Evolutionary conservation across 1,284 basidiomycete species (phyloP).

Genomic region (Ustilago shanxiensis): DNA sequence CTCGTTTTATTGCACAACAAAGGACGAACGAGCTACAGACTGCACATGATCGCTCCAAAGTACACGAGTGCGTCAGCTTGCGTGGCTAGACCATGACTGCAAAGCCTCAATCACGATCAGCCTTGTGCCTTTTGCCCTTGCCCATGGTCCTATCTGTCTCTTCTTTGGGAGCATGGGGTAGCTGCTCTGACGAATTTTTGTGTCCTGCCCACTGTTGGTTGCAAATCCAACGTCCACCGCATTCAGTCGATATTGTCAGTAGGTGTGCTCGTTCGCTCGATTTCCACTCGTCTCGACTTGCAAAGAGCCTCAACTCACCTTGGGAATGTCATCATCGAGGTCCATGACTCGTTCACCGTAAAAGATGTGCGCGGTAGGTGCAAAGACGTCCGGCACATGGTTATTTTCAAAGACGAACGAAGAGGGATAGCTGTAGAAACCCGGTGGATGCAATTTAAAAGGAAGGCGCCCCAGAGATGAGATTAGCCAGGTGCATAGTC

Average conservation of each 20-base stretch:
- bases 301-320: constrained; percentile 27
- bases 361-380: constrained; percentile 52
- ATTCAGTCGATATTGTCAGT: too few species aligned
- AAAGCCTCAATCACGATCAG: constrained; percentile 14
- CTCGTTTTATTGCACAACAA: too few species aligned
- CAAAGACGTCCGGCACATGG: constrained; percentile 37
- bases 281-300: neutral
- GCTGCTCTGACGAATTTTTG: constrained; percentile 39
- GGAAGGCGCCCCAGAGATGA: too few species aligned
- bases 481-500: too few species aligned
- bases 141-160: constrained; percentile 36
- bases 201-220: constrained; percentile 46
- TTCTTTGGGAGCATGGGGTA: constrained; percentile 39
- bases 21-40: too few species aligned
- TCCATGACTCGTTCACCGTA: constrained; percentile 52
- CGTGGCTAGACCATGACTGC: neutral
- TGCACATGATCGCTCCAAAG: too few species aligned
- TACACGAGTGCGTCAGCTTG: too few species aligned
- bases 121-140: constrained; percentile 45
- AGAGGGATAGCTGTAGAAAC: constrained; percentile 31
- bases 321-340: constrained; percentile 51
- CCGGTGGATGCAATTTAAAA: neutral
- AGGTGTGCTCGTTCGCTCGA: too few species aligned
- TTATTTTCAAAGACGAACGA: constrained; percentile 46
- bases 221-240: too few species aligned